Evolutionary conservation across 177 flowering plant species (phyloP).

Genomic region (Vitis hybrid): DNA sequence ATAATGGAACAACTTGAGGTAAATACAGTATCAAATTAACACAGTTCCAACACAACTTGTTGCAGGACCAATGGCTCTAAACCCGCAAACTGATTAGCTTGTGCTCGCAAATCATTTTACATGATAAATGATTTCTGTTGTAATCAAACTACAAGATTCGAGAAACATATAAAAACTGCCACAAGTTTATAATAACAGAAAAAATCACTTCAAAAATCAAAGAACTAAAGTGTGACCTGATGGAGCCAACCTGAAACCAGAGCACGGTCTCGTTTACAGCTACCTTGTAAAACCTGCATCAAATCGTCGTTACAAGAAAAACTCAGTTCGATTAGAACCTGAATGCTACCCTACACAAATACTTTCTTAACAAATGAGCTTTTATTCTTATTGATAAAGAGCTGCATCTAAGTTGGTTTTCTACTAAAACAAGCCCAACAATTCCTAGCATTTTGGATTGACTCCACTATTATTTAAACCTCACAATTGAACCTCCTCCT

Average conservation of each 20-base stretch:
- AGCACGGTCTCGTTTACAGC: slow-evolving; percentile 66
- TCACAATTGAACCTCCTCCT: no score
- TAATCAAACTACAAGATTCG: no score
- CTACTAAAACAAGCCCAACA: no score
- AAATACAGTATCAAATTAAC: neutral
- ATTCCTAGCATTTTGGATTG: no score
- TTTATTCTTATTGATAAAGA: no score
- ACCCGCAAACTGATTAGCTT: neutral
- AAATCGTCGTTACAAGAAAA: neutral
- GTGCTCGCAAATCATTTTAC: neutral
- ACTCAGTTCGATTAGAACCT: neutral
- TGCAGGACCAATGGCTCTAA: neutral
- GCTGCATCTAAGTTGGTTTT: no score
- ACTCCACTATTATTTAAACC: no score
- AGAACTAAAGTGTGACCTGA: slow-evolving; percentile 58
- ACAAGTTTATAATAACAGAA: neutral
- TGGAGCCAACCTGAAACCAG: slow-evolving; percentile 98
- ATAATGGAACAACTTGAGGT: slow-evolving; percentile 1
- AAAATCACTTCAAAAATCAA: slow-evolving; percentile 11
- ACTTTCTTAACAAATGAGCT: no score
- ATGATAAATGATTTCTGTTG: no score
- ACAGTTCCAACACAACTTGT: neutral
- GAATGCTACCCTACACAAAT: neutral
- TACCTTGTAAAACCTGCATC: slow-evolving; percentile 72
- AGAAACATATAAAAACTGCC: neutral